Evolutionary conservation across 2,329 filamentous ascomycete species (phyloP), one percentile per base, ranked within the genome.

Genomic region (Trichoderma polysporum): DNA sequence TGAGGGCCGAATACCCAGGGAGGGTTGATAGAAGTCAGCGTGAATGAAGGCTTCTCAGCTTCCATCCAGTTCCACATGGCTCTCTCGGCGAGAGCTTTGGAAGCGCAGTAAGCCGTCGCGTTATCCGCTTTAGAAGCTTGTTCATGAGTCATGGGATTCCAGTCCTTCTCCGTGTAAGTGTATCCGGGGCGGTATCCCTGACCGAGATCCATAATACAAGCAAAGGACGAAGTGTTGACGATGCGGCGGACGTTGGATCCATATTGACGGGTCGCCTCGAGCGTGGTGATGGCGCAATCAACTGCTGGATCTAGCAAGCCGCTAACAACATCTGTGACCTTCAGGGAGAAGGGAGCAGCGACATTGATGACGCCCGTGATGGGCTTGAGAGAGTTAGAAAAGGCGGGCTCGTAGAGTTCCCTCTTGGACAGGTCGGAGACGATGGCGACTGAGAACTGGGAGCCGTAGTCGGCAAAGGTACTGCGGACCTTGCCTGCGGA

Each of bases 331-430:
- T 83, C 80, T 3, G 85, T 83, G 54, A 89, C 84, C 57, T 88
- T 87, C 75, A 88, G 85, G 72, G 91, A 89, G 80, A 91, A 94
- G 0, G 92, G 91, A 0, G 86, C 89, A 2, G 91, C 90, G 6
- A 90, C 92, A 76, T 93, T 90, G 60, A 93, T 83, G 57, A 94
- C 90, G 53, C 85, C 88, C 72, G 92, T 89, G 69, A 94, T 91
- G 9, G 61, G 53, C 45, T 35, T 54, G 2, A 22, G 19, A 17
- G 53, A 54, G 0, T 88, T 86, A 0, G 78, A 47, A 25, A 67
- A 68, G 50, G 53, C 85, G 68, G 85, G 78, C 66, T 91, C 86
- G 71, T 95, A 96, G 27, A 90, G 91, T 19, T 85, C 86, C 25
- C 88, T 84, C 69, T 87, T 75, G 0, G 90, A 89, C 70, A 96